Evolutionary conservation across 2,329 filamentous ascomycete genomes (phyloP).

Genomic region (Trichothecium roseum): DNA sequence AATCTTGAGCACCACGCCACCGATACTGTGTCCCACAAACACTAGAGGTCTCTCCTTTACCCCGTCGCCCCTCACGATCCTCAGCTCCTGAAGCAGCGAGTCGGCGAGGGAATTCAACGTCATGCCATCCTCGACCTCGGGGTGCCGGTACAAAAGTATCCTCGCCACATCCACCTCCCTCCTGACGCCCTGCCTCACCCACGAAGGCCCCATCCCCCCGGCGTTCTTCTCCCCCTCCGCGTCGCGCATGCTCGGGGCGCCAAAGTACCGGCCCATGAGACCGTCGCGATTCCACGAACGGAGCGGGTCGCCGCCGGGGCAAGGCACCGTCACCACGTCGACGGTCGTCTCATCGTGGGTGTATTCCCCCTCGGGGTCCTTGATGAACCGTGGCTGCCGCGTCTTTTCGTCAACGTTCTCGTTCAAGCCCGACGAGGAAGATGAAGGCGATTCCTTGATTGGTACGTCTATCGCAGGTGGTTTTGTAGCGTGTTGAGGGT

Average conservation of each 20-base stretch:
- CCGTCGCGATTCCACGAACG: conserved; percentile 42
- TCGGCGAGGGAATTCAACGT: conserved; percentile 34
- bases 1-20: conserved; percentile 48
- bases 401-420: background rate
- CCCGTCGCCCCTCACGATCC: conserved; percentile 15
- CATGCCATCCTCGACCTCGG: conserved; percentile 26
- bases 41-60: conserved; percentile 36
- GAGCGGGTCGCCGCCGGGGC: conserved; percentile 40
- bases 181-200: conserved; percentile 43
- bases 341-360: conserved; percentile 42
- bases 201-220: conserved; percentile 23
- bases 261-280: conserved; percentile 35
- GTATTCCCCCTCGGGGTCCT: conserved; percentile 22
- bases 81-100: conserved; percentile 33
- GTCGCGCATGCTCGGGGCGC: conserved; percentile 27
- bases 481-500: too few relatives aligned
- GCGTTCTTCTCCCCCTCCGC: conserved; percentile 14
- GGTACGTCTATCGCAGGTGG: too few relatives aligned
- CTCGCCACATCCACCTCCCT: conserved; percentile 35
- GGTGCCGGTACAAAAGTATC: conserved; percentile 42
- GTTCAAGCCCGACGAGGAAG: too few relatives aligned
- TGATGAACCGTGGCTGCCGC: conserved; percentile 14
- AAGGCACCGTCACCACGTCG: conserved; percentile 43
- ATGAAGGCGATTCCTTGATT: too few relatives aligned
- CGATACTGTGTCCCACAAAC: conserved; percentile 51